Conservation (phyloP, 768 basidiomycete species). For the Suillus spraguei region DNA sequence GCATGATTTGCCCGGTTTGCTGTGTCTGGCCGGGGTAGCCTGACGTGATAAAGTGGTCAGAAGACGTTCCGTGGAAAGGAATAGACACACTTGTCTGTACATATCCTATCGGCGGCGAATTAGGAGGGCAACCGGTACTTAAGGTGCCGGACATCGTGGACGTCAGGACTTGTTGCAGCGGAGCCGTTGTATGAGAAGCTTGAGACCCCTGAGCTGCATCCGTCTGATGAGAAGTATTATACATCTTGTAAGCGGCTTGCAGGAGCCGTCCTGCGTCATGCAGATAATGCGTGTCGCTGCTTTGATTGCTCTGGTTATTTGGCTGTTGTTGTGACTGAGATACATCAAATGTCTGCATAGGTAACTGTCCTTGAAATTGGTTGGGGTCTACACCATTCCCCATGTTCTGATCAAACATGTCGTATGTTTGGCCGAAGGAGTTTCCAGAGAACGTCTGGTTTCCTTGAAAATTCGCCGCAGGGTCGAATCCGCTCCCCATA, state of each 20-base stretch:
- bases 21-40: neutral
- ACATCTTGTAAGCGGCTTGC: constrained; percentile 1
- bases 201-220: neutral
- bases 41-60: neutral
- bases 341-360: neutral
- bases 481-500: neutral
- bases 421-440: neutral
- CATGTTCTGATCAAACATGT: neutral
- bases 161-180: neutral
- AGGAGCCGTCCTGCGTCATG: neutral
- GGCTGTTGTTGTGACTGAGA: neutral
- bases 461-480: neutral
- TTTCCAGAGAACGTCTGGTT: neutral
- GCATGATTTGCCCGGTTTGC: neutral
- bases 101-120: neutral
- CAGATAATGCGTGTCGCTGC: neutral
- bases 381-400: neutral
- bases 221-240: neutral
- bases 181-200: neutral
- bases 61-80: neutral
- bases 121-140: neutral
- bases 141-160: neutral
- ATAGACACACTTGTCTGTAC: neutral
- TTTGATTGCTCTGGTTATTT: neutral
- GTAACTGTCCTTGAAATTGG: neutral